These are phyloP conservation scores for Scutellaria baicalensis DNA, from an alignment of 257 asterid genomes.

Conservation along the genomic window DNA sequence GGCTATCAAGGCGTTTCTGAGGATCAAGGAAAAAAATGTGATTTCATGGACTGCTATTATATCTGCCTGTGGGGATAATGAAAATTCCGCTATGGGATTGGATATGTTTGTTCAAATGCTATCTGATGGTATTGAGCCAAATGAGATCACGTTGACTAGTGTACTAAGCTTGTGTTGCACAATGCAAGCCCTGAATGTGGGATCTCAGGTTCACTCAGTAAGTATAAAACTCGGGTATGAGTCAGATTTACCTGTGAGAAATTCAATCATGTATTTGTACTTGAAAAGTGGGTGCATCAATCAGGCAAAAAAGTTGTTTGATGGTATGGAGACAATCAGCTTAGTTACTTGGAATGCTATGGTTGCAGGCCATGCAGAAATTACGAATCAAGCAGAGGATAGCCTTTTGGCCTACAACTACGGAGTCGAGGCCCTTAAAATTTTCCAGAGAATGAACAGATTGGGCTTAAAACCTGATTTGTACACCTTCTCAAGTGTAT, in stretches of 20 bases:
- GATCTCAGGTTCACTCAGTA: conserved; percentile 72
- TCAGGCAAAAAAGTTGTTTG: conserved; percentile 69
- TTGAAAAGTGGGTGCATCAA: conserved; percentile 53
- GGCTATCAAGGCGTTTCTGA: conserved; percentile 50
- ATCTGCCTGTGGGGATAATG: conserved; percentile 76
- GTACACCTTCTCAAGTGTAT: conserved; percentile 66
- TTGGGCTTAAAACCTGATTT: conserved; percentile 75
- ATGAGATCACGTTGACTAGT: conserved; percentile 68
- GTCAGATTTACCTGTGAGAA: conserved; percentile 41
- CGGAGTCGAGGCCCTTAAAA: conserved; percentile 71
- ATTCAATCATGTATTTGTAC: conserved; percentile 78
- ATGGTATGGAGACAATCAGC: conserved; percentile 42
- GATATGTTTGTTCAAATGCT: conserved; percentile 64
- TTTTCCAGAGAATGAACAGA: conserved; percentile 47
- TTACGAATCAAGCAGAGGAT: conserved; percentile 41
- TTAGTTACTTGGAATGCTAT: conserved; percentile 87
- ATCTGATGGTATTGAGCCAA: conserved; percentile 50
- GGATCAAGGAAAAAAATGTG: conserved; percentile 61
- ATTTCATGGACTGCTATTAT: conserved; percentile 81
- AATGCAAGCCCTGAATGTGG: conserved; percentile 46
- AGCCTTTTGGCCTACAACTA: conserved; percentile 42
- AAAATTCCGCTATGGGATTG: conserved; percentile 61
- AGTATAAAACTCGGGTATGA: conserved; percentile 55
- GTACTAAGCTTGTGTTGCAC: conserved; percentile 69
- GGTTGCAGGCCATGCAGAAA: conserved; percentile 83